phyloP scores from a whole-genome alignment of 768 basidiomycete species.

The Podaxis sp. region DNA sequence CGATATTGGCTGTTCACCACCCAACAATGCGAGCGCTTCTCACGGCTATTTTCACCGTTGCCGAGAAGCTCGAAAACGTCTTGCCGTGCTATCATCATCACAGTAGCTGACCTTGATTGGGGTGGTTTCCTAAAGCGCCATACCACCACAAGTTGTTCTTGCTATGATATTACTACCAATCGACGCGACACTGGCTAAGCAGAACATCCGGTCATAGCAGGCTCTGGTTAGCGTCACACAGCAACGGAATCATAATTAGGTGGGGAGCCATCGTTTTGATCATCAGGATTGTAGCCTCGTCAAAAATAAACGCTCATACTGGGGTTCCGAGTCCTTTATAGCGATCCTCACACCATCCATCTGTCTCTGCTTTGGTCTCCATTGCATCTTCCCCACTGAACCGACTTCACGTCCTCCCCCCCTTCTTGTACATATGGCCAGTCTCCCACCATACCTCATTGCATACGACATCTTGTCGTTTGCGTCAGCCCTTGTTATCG shows the following conservation, averaged over 20 bases:
- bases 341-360: not conserved
- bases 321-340: not conserved
- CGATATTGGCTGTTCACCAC: not conserved
- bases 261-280: not conserved
- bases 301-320: not conserved
- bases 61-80: not conserved
- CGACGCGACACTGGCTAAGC: too few relatives aligned
- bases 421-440: not conserved
- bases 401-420: not conserved
- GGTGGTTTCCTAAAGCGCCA: too few relatives aligned
- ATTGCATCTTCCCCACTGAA: not conserved
- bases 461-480: conserved; percentile 7
- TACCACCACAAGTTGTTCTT: too few relatives aligned
- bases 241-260: too few relatives aligned
- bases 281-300: not conserved
- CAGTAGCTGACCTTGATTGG: too few relatives aligned
- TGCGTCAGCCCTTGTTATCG: conserved; percentile 4
- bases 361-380: not conserved
- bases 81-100: too few relatives aligned
- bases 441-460: conserved; percentile 4
- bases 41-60: not conserved
- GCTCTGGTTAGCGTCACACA: too few relatives aligned
- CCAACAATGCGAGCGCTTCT: not conserved
- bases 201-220: too few relatives aligned
- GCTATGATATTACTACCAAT: too few relatives aligned